phyloP scores from a whole-genome alignment of 108 stramenopile species.

The Pseudonitzschia delicatissima region DNA sequence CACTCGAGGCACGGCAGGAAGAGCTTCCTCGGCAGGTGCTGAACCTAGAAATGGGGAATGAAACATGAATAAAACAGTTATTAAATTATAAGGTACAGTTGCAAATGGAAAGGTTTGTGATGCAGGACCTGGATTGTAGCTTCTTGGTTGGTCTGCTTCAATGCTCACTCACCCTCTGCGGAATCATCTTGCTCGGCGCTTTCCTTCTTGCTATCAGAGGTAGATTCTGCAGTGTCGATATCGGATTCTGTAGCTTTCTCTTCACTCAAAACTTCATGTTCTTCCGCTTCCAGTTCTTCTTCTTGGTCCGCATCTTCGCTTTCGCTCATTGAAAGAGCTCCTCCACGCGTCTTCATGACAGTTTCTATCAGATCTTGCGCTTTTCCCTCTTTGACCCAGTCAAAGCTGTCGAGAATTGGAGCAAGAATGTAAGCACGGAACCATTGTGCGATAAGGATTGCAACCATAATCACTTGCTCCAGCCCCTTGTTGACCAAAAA shows the following conservation, averaged over 20 bases:
- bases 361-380: not conserved
- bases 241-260: not conserved
- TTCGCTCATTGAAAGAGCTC: conserved; percentile 1
- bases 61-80: too few species aligned
- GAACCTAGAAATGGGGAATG: too few species aligned
- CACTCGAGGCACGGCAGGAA: not conserved
- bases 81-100: too few species aligned
- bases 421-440: conserved; percentile 12
- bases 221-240: not conserved
- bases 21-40: not conserved
- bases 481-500: conserved; percentile 15
- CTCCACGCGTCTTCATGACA: conserved; percentile 3
- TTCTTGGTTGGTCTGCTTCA: too few species aligned
- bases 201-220: not conserved
- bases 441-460: conserved; percentile 20
- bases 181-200: not conserved
- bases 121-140: too few species aligned
- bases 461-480: conserved; percentile 15
- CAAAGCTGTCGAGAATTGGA: conserved; percentile 12
- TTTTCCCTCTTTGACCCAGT: not conserved
- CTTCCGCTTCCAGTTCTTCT: conserved; percentile 1
- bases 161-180: too few species aligned
- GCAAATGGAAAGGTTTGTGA: too few species aligned
- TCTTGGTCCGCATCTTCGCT: conserved; percentile 10
- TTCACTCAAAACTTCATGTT: not conserved